Evolutionary conservation across 495 filamentous ascomycete genomes (phyloP).

Genomic region (Penicillium bovifimosum): DNA sequence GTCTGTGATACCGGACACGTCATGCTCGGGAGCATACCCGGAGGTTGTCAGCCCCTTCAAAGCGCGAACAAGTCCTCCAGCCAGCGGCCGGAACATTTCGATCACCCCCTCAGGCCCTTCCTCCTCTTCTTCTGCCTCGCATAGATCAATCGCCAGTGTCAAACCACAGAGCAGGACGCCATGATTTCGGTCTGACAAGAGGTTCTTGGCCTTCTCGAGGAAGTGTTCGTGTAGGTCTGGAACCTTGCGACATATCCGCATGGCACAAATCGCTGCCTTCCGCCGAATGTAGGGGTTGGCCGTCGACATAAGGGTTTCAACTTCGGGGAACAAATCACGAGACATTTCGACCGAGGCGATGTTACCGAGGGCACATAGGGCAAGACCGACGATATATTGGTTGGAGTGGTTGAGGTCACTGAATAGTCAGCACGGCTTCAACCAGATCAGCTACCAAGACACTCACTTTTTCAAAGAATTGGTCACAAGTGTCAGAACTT

Average conservation of each 20-base stretch:
- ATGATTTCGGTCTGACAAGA: constrained; percentile 91
- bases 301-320: constrained; percentile 83
- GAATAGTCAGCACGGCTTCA: constrained; percentile 14
- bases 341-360: constrained; percentile 98
- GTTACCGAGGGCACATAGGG: constrained; percentile 91
- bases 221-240: constrained; percentile 97
- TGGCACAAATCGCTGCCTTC: constrained; percentile 98
- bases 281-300: constrained; percentile 95
- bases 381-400: constrained; percentile 96
- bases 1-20: constrained; percentile 96
- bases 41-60: constrained; percentile 88
- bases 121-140: constrained; percentile 87
- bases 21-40: constrained; percentile 95
- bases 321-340: constrained; percentile 92
- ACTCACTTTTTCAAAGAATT: constrained; percentile 93
- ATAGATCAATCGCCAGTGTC: constrained; percentile 86
- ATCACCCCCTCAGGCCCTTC: constrained; percentile 79
- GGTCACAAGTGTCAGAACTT: constrained; percentile 92
- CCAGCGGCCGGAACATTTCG: constrained; percentile 82
- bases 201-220: constrained; percentile 80
- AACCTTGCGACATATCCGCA: constrained; percentile 97
- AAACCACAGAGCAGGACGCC: constrained; percentile 89
- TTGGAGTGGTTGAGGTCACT: constrained; percentile 97
- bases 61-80: constrained; percentile 73
- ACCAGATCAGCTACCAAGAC: not conserved